phyloP scores from a whole-genome alignment of 2,329 filamentous ascomycete species.

The Leptosphaerulina australis region DNA sequence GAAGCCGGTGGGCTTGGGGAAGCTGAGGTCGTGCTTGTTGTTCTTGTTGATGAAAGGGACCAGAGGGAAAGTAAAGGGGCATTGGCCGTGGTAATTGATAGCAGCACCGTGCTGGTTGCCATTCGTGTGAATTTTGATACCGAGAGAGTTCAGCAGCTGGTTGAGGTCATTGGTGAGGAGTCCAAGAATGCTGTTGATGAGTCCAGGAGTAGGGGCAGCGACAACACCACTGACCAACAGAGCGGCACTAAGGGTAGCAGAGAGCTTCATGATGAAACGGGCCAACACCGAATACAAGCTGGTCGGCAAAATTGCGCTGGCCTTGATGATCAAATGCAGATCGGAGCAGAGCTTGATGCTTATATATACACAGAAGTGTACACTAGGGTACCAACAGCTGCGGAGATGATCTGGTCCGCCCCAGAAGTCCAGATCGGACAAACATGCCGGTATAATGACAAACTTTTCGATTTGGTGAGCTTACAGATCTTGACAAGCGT shows the following conservation, averaged over 20 bases:
- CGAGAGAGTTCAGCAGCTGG: constrained; percentile 9
- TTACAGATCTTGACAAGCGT: background rate
- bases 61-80: constrained; percentile 4
- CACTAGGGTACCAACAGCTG: background rate
- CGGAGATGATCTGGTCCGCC: background rate
- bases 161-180: constrained; percentile 9
- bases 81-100: constrained; percentile 6
- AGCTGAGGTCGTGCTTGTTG: constrained; percentile 6
- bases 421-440: background rate
- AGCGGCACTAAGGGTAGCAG: constrained; percentile 1
- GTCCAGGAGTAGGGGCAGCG: constrained; percentile 12
- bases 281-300: background rate
- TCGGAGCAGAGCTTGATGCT: background rate
- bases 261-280: constrained; percentile 4
- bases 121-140: constrained; percentile 4
- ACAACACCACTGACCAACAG: constrained; percentile 5
- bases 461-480: background rate
- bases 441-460: background rate
- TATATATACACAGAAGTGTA: background rate
- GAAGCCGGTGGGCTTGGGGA: constrained; percentile 10
- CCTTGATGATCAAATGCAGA: background rate
- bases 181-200: constrained; percentile 11
- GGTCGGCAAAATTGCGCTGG: background rate
- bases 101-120: background rate
- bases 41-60: background rate